Percentiles rank a stretch among this genome's conserved stretches.
Evolutionary conservation across 2,329 filamentous ascomycete genomes (phyloP).

Genomic region (Hansfordia pulvinata): DNA sequence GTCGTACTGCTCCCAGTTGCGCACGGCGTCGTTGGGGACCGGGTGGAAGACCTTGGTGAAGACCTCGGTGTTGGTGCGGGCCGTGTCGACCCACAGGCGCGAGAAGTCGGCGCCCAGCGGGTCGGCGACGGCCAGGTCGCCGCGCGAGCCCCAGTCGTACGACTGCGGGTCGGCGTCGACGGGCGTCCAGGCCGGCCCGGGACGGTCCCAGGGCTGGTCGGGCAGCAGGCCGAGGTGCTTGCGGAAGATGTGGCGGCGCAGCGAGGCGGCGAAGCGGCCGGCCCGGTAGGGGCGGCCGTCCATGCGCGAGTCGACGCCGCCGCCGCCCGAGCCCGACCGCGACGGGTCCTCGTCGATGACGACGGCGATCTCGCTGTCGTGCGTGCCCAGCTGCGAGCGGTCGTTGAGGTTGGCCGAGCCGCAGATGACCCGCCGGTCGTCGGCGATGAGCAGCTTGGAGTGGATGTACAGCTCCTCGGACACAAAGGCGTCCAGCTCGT

Average conservation of each 20-base stretch:
- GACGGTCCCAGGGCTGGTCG: conserved; percentile 53
- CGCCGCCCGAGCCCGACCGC: no score
- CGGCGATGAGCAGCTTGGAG: conserved; percentile 64
- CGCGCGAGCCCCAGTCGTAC: conserved; percentile 56
- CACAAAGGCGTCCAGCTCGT: conserved; percentile 47
- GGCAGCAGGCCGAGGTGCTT: conserved; percentile 82
- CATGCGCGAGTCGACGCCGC: conserved; percentile 60
- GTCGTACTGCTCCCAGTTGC: conserved; percentile 62
- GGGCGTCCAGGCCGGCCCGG: conserved; percentile 65
- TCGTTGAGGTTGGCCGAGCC: conserved; percentile 51
- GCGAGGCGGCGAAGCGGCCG: conserved; percentile 61
- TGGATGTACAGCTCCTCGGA: conserved; percentile 50
- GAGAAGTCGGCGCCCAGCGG: conserved; percentile 57
- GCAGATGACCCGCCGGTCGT: conserved; percentile 71
- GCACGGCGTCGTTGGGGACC: conserved; percentile 55
- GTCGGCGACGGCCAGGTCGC: conserved; percentile 58
- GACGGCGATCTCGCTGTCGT: conserved; percentile 84
- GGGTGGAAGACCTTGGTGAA: conserved; percentile 74
- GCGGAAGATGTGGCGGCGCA: conserved; percentile 76
- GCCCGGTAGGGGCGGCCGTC: conserved; percentile 58
- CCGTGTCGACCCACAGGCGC: conserved; percentile 59
- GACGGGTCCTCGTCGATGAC: conserved; percentile 72
- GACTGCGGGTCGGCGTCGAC: conserved; percentile 57
- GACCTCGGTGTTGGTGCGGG: conserved; percentile 64
- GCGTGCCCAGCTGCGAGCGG: conserved; percentile 64